These are phyloP conservation scores for Meyerozyma carpophila DNA, from an alignment of 1,139 yeast species.

Conservation along the genomic window DNA sequence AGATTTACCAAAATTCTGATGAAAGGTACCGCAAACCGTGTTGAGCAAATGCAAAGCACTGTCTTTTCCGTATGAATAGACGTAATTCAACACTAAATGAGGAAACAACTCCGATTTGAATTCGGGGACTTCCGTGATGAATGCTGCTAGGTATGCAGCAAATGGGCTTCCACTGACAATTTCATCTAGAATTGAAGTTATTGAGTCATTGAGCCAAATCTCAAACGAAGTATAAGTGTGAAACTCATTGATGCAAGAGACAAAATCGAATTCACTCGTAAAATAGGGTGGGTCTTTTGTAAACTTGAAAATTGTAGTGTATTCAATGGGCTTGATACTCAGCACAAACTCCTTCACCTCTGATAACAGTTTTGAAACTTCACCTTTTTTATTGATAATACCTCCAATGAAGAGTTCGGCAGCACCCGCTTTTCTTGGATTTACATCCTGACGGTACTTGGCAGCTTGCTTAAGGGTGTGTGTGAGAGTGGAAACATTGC, in stretches of 20 bases:
- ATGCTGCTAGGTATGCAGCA: background rate
- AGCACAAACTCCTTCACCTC: slow-evolving; percentile 14
- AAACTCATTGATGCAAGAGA: too few relatives aligned
- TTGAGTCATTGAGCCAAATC: too few relatives aligned
- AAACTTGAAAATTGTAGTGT: slow-evolving; percentile 8
- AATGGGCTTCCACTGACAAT: background rate
- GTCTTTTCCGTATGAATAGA: background rate
- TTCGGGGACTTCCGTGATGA: background rate
- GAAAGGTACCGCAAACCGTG: background rate
- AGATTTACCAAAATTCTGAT: background rate
- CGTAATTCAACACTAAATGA: background rate
- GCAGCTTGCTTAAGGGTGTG: slow-evolving; percentile 8
- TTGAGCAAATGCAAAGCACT: background rate
- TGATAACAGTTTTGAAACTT: slow-evolving; percentile 11
- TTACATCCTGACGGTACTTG: slow-evolving; percentile 3
- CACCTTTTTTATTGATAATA: slow-evolving; percentile 18
- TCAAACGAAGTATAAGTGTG: too few relatives aligned
- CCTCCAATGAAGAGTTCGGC: slow-evolving; percentile 38
- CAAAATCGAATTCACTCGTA: too few relatives aligned
- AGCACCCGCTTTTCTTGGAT: slow-evolving; percentile 18
- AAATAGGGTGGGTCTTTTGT: background rate
- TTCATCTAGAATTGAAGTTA: background rate
- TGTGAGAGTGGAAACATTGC: slow-evolving; percentile 7
- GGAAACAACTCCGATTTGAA: background rate
- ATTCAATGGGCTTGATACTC: slow-evolving; percentile 25